A percentile compares a stretch with the other conserved stretches of the same genome.
phyloP scores from a whole-genome alignment of 2,329 filamentous ascomycete species.

The Exophiala aquamarina region DNA sequence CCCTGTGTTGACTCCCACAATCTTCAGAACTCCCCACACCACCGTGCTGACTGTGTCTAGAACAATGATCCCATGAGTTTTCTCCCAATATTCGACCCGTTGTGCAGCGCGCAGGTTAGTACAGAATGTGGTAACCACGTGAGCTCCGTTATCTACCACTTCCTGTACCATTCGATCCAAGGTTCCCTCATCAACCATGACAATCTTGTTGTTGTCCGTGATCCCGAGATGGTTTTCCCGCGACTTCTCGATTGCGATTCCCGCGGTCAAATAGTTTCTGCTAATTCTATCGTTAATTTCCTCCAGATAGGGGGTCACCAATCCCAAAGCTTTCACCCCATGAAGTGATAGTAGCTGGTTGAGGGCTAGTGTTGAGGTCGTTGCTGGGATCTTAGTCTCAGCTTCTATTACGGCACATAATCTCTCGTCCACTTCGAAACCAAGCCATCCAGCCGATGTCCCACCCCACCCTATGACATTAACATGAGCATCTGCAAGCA shows the following conservation, averaged over 20 bases:
- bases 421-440: slow-evolving; percentile 41
- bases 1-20: slow-evolving; percentile 27
- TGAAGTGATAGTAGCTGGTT: slow-evolving; percentile 36
- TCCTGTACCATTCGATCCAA: slow-evolving; percentile 17
- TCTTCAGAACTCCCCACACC: slow-evolving; percentile 42
- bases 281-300: slow-evolving; percentile 44
- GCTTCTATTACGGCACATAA: slow-evolving; percentile 40
- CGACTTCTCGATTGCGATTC: slow-evolving; percentile 4
- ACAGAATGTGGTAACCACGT: slow-evolving; percentile 44
- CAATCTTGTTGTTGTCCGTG: slow-evolving; percentile 42
- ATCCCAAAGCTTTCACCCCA: slow-evolving; percentile 31
- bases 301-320: slow-evolving; percentile 45
- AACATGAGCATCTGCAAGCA: slow-evolving; percentile 39
- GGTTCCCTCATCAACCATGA: slow-evolving; percentile 33
- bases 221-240: slow-evolving; percentile 36
- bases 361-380: slow-evolving; percentile 44
- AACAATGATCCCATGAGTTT: slow-evolving; percentile 33
- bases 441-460: slow-evolving; percentile 40
- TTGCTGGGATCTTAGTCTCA: slow-evolving; percentile 40
- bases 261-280: slow-evolving; percentile 31
- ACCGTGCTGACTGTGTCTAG: slow-evolving; percentile 46
- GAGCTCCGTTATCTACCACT: slow-evolving; percentile 27
- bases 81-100: slow-evolving; percentile 40
- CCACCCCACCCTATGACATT: slow-evolving; percentile 42
- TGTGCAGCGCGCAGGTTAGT: slow-evolving; percentile 46